These are phyloP conservation scores for Phytophthora cryptogea DNA, from an alignment of 352 stramenopile genomes.

Conservation along the genomic window DNA sequence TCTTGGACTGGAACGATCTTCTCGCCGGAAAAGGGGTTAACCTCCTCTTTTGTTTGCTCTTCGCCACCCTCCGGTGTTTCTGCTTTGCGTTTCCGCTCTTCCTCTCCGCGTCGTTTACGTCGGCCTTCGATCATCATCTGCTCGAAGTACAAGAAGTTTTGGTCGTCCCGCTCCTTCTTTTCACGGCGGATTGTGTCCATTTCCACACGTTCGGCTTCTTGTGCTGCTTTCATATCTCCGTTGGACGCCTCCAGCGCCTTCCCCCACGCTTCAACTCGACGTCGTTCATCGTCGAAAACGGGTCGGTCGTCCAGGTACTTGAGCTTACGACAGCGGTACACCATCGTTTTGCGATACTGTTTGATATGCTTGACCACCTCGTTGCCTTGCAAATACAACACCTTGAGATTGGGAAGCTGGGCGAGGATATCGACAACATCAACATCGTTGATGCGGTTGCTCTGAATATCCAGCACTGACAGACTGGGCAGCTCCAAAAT, in stretches of 20 bases:
- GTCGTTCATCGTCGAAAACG: slow-evolving; percentile 86
- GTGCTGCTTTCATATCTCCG: slow-evolving; percentile 81
- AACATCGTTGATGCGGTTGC: slow-evolving; percentile 76
- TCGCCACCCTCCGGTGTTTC: slow-evolving; percentile 19
- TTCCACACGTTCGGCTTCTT: slow-evolving; percentile 84
- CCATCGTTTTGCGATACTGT: slow-evolving; percentile 83
- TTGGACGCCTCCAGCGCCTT: slow-evolving; percentile 60
- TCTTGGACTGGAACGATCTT: slow-evolving; percentile 68
- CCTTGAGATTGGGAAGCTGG: slow-evolving; percentile 79
- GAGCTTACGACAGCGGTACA: slow-evolving; percentile 76
- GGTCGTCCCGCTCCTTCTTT: slow-evolving; percentile 85
- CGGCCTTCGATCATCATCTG: slow-evolving; percentile 83
- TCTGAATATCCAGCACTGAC: slow-evolving; percentile 81
- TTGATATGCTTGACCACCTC: slow-evolving; percentile 89
- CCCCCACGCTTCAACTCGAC: slow-evolving; percentile 83
- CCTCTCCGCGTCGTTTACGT: slow-evolving; percentile 57
- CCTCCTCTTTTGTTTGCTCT: slow-evolving; percentile 33
- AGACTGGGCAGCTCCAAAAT: slow-evolving; percentile 70
- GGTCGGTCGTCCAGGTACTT: slow-evolving; percentile 85
- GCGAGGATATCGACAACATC: slow-evolving; percentile 68
- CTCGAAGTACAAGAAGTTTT: slow-evolving; percentile 89
- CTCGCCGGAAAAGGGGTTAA: slow-evolving; percentile 76
- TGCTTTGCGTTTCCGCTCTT: slow-evolving; percentile 35
- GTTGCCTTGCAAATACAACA: slow-evolving; percentile 85
- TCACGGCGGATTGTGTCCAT: slow-evolving; percentile 84